Percentiles rank a stretch among this genome's conserved stretches.
These are phyloP conservation scores for Mycena galopus DNA, from an alignment of 768 basidiomycete genomes.

Conservation along the genomic window DNA sequence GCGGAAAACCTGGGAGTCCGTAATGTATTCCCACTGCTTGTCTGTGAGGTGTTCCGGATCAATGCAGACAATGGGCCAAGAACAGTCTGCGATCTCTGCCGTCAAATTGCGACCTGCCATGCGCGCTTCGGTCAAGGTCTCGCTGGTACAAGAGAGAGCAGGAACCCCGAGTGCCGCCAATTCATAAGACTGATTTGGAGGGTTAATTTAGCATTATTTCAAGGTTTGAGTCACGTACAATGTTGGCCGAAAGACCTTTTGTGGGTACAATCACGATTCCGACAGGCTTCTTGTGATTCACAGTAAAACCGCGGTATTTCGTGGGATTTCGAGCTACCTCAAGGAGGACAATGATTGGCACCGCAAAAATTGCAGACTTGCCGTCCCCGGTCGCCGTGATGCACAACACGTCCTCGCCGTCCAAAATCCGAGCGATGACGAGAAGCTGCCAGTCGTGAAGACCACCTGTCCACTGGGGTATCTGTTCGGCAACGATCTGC, in stretches of 20 bases:
- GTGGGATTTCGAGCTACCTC: background rate
- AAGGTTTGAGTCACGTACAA: background rate
- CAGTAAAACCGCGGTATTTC: background rate
- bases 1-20: conserved; percentile 12
- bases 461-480: no score
- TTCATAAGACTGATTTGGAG: background rate
- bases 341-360: background rate
- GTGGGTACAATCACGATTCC: background rate
- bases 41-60: background rate
- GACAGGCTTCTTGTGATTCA: background rate
- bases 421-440: no score
- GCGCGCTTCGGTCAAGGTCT: conserved; percentile 24
- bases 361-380: no score
- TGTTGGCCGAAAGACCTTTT: background rate
- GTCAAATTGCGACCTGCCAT: conserved; percentile 7
- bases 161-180: background rate
- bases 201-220: background rate
- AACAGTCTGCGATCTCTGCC: background rate
- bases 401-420: no score
- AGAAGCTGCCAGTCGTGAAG: no score
- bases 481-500: no score
- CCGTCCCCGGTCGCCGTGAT: no score
- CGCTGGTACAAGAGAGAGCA: conserved; percentile 6
- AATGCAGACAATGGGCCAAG: background rate
- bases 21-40: conserved; percentile 3